Evolutionary conservation across 2,329 filamentous ascomycete species (phyloP), one percentile per base, ranked within the genome.

Genomic region (Mycocentrospora acerina): DNA sequence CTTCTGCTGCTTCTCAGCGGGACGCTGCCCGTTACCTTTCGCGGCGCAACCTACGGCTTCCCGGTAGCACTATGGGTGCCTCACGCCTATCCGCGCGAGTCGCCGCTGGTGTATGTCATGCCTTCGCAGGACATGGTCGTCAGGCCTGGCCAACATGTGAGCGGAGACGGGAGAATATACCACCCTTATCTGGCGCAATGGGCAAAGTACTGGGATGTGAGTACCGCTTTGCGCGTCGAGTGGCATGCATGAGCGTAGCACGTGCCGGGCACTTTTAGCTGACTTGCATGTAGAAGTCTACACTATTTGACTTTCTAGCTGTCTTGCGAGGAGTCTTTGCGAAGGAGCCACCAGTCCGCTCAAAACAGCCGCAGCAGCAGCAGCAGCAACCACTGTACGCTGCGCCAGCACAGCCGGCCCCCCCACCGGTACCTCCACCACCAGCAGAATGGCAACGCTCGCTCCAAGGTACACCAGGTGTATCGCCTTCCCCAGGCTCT

Each of bases 141-240:
- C 28, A 80, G 91, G 14, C 89, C 90, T 1, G 93, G 93, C 1
- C 93, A 98, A 63, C 90, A 98, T 73, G 90, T 98, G 44, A 90
- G 93, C 60, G 83, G 88, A 4, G 91, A 97, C 59, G 93, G 93
- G 17, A 85, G 88, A 64, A 81, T 97, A 48, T 98, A 97, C 65
- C 93, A 98, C 65, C 93, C 93, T 25, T 98, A 97, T 66, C 74
- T 98, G 31, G 88, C 89, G 22, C 84, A 89, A 46, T 98, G 93
- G 93, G 74, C 78, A 22, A 83, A 88, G 51, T 91, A 87, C 55
- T 93, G 88, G 86, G 88, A 95, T 80, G 88, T 94, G 68, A 73
- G 86, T 81, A 30, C 2, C 5, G 17, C 14, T 32, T 35, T n/a
- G n/a, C n/a, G n/a, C n/a, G n/a, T n/a, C n/a, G n/a, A n/a, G 46